A percentile compares a stretch with the other conserved stretches of the same genome.
These are phyloP conservation scores for Lepraria neglecta DNA, from an alignment of 495 filamentous ascomycete species.

Conservation along the genomic window DNA sequence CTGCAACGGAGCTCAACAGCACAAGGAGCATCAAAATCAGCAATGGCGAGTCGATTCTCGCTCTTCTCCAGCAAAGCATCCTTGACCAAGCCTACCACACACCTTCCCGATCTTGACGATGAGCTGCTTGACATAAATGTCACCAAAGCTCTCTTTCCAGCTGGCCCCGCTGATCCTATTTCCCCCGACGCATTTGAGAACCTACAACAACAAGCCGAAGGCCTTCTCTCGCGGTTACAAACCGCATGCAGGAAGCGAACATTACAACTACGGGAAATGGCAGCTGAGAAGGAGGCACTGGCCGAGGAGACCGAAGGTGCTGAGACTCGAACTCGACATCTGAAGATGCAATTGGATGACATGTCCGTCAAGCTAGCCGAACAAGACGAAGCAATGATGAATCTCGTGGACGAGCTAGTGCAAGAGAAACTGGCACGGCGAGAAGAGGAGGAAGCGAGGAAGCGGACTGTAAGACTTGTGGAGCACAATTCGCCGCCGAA, in stretches of 20 bases:
- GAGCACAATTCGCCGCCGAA: slow-evolving; percentile 2
- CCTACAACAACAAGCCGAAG: slow-evolving; percentile 42
- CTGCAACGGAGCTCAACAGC: slow-evolving; percentile 10
- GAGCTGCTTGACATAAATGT: slow-evolving; percentile 46
- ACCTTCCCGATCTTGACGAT: slow-evolving; percentile 41
- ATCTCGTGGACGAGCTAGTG: slow-evolving; percentile 57
- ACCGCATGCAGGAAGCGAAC: slow-evolving; percentile 62
- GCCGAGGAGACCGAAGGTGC: slow-evolving; percentile 69
- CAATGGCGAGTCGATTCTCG: slow-evolving; percentile 24
- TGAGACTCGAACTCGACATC: slow-evolving; percentile 55
- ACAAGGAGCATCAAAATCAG: slow-evolving; percentile 10
- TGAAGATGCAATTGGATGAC: slow-evolving; percentile 70
- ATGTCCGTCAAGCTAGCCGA: slow-evolving; percentile 62
- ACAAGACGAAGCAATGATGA: slow-evolving; percentile 58
- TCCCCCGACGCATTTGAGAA: slow-evolving; percentile 23
- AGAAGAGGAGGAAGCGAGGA: slow-evolving; percentile 48
- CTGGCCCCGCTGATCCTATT: slow-evolving; percentile 13
- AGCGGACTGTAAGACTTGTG: slow-evolving; percentile 45
- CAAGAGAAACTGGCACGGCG: slow-evolving; percentile 51
- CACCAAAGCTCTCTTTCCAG: slow-evolving; percentile 20
- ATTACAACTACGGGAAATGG: slow-evolving; percentile 50
- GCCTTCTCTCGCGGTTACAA: slow-evolving; percentile 48
- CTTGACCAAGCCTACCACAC: slow-evolving; percentile 20
- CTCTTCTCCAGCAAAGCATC: slow-evolving; percentile 21
- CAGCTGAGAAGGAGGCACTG: slow-evolving; percentile 58